phyloP scores from a whole-genome alignment of 352 stramenopile genomes.

The Globisporangium splendens region DNA sequence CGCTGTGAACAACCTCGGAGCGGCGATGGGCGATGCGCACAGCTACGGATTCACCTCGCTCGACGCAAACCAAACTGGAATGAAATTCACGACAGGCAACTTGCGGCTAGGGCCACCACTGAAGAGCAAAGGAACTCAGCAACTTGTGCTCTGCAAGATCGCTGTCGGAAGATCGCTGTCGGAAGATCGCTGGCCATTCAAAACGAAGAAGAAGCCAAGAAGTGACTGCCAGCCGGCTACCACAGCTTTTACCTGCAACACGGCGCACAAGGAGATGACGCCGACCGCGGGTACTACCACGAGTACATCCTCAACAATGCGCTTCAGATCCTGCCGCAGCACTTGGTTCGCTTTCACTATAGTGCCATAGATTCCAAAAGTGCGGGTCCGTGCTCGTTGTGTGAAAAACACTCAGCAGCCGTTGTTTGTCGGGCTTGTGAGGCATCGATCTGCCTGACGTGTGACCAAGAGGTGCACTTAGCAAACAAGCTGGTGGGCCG shows the following conservation, averaged over 20 bases:
- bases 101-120: constrained; percentile 29
- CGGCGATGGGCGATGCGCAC: constrained; percentile 50
- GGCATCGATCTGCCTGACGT: constrained; percentile 57
- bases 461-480: constrained; percentile 70
- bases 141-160: constrained; percentile 76
- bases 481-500: constrained; percentile 79
- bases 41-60: constrained; percentile 51
- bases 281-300: constrained; percentile 53
- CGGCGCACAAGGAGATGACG: constrained; percentile 11
- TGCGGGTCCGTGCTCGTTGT: constrained; percentile 44
- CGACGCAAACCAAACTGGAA: constrained; percentile 32
- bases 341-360: constrained; percentile 61
- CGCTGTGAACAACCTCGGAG: constrained; percentile 58
- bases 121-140: constrained; percentile 23
- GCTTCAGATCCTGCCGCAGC: constrained; percentile 65
- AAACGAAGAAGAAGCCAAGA: constrained; percentile 39
- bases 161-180: constrained; percentile 57
- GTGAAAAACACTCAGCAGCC: constrained; percentile 46
- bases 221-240: constrained; percentile 50
- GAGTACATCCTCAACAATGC: constrained; percentile 72
- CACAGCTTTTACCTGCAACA: constrained; percentile 65
- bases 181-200: constrained; percentile 51
- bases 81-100: constrained; percentile 71
- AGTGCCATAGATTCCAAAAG: constrained; percentile 27
- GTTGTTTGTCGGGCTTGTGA: constrained; percentile 63